phyloP scores from a whole-genome alignment of 495 filamentous ascomycete genomes.

The Glarea lozoyensis region DNA sequence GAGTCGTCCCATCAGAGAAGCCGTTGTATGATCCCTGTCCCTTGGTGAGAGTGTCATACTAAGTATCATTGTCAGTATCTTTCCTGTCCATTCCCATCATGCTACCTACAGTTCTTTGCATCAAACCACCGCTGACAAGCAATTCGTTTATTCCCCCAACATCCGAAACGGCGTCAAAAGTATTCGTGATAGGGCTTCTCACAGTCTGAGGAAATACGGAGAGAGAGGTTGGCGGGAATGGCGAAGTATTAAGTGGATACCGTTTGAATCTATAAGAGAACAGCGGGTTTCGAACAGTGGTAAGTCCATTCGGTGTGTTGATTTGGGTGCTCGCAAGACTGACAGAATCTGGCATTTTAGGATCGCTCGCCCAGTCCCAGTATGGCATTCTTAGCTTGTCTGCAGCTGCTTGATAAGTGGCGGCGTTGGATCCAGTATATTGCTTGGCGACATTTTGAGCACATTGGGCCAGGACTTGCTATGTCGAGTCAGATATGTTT shows the following conservation, averaged over 20 bases:
- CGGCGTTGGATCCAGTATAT: conserved; percentile 32
- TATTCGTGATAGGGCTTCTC: neutral
- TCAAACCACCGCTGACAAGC: neutral
- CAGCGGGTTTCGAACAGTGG: conserved; percentile 29
- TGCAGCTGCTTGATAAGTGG: conserved; percentile 29
- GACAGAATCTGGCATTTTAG: conserved; percentile 26
- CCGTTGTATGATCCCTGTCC: too few species aligned
- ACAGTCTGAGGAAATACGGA: too few species aligned
- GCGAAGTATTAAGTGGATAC: conserved; percentile 8
- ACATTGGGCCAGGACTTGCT: conserved; percentile 21
- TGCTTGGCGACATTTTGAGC: conserved; percentile 41
- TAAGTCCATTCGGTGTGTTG: conserved; percentile 26
- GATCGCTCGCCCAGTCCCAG: conserved; percentile 46
- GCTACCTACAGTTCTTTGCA: conserved; percentile 1
- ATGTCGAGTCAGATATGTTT: neutral
- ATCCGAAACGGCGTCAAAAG: neutral
- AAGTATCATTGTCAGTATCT: too few species aligned
- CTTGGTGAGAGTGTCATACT: too few species aligned
- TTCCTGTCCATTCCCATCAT: neutral
- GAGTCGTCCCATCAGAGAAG: conserved; percentile 6
- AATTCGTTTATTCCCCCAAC: neutral
- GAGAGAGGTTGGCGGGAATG: too few species aligned
- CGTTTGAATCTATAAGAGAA: conserved; percentile 25
- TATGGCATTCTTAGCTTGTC: conserved; percentile 41
- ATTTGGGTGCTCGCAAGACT: conserved; percentile 28